Evolutionary conservation across 1,284 basidiomycete species (phyloP).

Genomic region (Pterulicium gracile): DNA sequence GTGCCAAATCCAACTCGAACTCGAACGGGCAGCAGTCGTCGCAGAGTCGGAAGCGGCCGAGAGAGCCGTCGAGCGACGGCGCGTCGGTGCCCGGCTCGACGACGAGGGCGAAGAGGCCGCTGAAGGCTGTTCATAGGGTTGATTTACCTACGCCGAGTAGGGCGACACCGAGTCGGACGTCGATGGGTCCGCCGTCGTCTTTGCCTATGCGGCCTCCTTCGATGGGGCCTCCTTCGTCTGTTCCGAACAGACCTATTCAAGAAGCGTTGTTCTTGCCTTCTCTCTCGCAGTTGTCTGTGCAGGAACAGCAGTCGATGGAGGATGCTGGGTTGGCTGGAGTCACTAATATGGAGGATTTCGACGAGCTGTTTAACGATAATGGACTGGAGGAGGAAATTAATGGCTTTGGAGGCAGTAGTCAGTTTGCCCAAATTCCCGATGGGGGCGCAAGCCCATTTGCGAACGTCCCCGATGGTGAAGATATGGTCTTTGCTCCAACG

Average conservation of each 20-base stretch:
- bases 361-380: conserved; percentile 37
- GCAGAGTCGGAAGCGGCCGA: background rate
- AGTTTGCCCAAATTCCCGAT: too few relatives aligned
- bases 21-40: background rate
- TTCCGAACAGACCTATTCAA: conserved; percentile 12
- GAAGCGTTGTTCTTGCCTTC: conserved; percentile 56
- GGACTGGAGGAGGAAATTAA: background rate
- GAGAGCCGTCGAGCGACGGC: background rate
- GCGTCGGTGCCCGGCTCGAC: conserved; percentile 5
- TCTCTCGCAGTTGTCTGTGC: conserved; percentile 51
- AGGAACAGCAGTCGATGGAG: conserved; percentile 36
- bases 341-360: conserved; percentile 49
- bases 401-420: too few relatives aligned
- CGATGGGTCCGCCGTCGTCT: conserved; percentile 17
- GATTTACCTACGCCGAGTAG: background rate
- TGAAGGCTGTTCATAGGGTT: background rate
- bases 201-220: conserved; percentile 3
- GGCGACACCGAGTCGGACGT: conserved; percentile 3
- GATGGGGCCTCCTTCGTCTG: conserved; percentile 8
- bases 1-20: background rate
- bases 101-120: conserved; percentile 2
- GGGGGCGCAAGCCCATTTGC: background rate
- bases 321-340: conserved; percentile 47
- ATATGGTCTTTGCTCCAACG: background rate
- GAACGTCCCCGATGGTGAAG: background rate